phyloP scores from a whole-genome alignment of 306 rosid genomes.

The Lathyrus aphaca region DNA sequence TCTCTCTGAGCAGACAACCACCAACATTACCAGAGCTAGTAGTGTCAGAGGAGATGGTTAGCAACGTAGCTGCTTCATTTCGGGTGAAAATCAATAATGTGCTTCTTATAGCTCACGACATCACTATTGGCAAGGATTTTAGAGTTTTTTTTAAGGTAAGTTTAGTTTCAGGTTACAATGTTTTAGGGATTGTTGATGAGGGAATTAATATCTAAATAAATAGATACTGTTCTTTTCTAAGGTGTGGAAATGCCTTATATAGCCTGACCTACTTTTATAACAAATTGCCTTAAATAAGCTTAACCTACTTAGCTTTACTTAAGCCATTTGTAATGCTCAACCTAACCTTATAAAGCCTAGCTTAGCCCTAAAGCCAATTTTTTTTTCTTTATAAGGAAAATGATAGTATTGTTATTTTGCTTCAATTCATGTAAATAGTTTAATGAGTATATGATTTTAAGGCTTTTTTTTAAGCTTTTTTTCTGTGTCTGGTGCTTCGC shows the following conservation, averaged over 20 bases:
- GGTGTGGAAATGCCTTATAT: background rate
- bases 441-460: background rate
- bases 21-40: conserved; percentile 74
- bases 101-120: conserved; percentile 91
- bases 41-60: conserved; percentile 94
- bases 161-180: conserved; percentile 34
- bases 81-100: conserved; percentile 83
- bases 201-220: conserved; percentile 11
- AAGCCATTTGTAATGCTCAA: background rate
- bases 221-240: conserved; percentile 10
- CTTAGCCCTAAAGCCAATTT: background rate
- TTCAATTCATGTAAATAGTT: background rate
- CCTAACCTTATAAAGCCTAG: background rate
- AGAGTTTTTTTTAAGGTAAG: conserved; percentile 82
- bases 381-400: no score
- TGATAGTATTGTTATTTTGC: background rate
- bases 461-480: background rate
- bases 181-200: conserved; percentile 32
- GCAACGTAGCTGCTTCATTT: conserved; percentile 82
- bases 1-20: conserved; percentile 62
- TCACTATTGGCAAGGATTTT: conserved; percentile 94
- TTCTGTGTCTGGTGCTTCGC: no score
- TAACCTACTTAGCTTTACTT: background rate
- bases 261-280: background rate
- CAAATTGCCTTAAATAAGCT: background rate